These are phyloP conservation scores for Pogostemon cablin DNA, from an alignment of 257 asterid species.

Conservation along the genomic window DNA sequence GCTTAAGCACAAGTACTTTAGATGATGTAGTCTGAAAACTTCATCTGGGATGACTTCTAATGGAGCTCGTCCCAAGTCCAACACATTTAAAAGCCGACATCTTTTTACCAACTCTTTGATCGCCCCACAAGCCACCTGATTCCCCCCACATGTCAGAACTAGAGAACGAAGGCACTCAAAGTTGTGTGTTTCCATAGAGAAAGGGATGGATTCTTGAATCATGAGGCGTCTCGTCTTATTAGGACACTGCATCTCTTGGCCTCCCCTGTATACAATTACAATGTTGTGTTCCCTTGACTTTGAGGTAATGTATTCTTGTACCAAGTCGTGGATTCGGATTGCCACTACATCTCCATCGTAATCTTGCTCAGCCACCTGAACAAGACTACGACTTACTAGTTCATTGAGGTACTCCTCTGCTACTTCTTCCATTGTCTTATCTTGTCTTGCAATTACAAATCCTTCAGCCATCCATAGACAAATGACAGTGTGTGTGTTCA, in stretches of 20 bases:
- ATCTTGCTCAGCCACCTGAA: conserved; percentile 22
- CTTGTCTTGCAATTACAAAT: conserved; percentile 28
- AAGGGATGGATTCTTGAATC: background rate
- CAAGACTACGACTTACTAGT: conserved; percentile 33
- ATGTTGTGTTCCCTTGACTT: conserved; percentile 21
- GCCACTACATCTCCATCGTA: background rate
- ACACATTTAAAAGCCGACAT: conserved; percentile 26
- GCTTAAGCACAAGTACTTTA: conserved; percentile 24
- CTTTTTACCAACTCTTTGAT: background rate
- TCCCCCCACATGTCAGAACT: background rate
- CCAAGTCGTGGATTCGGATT: conserved; percentile 37
- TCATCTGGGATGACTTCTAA: conserved; percentile 26
- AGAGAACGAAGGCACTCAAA: conserved; percentile 29
- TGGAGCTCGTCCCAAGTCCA: conserved; percentile 23
- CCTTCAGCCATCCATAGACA: conserved; percentile 43
- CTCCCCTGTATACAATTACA: background rate
- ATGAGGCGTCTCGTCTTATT: conserved; percentile 11
- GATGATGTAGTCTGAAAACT: conserved; percentile 34
- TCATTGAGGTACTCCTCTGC: conserved; percentile 34
- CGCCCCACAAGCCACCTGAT: background rate
- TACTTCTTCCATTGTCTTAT: conserved; percentile 33
- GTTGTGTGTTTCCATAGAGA: background rate
- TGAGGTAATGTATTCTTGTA: conserved; percentile 16
- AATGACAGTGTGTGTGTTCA: conserved; percentile 3
- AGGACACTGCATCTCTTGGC: background rate